Evolutionary conservation across 176 grass and related monocot species (phyloP), one percentile per base, ranked within the genome.

Genomic region (Raddia guianensis): DNA sequence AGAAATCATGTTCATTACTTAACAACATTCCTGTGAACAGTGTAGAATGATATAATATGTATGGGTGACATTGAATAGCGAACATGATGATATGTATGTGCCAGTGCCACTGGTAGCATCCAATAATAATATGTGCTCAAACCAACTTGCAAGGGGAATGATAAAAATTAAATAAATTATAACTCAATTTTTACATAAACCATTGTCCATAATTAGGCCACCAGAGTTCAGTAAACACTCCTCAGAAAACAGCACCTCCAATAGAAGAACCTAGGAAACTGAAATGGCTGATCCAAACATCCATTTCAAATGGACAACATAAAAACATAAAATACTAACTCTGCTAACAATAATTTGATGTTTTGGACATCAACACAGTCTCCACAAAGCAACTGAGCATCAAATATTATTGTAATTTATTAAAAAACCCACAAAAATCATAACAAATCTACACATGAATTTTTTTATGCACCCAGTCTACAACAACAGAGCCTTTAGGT

Each of bases 1-100:
- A 40, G 18, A 50, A 49, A 72, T 59, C 19, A 80, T 76, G 64
- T 55, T 18, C 46, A 68, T 73, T 43, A 88, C 51, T 75, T 74
- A 74, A 67, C 14, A 50, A n/a, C 40, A 48, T 11, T 40, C 47
- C 58, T 74, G 32, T 6, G 16, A 70, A 27, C 40, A 78, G 9
- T 40, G 37, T 40, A 5, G 37, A 57, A 63, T 32, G 33, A 20
- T 50, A 74, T 2, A 14, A 57, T 56, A 16, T 33, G 19, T 9
- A 32, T 27, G 43, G 19, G 8, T 74, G 15, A 46, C 61, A 34
- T 49, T 77, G 46, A 53, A 70, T 52, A 61, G 27, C 18, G 43
- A 14, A 10, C 18, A 43, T 9, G 10, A 51, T 8, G 32, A 70
- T 70, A 79, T 44, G 6, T 75, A 9, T 75, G 20, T 58, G 7